A percentile compares a stretch with the other conserved stretches of the same genome.
These are phyloP conservation scores for Hypoxylon subgilvum DNA, from an alignment of 495 filamentous ascomycete species.

Conservation along the genomic window DNA sequence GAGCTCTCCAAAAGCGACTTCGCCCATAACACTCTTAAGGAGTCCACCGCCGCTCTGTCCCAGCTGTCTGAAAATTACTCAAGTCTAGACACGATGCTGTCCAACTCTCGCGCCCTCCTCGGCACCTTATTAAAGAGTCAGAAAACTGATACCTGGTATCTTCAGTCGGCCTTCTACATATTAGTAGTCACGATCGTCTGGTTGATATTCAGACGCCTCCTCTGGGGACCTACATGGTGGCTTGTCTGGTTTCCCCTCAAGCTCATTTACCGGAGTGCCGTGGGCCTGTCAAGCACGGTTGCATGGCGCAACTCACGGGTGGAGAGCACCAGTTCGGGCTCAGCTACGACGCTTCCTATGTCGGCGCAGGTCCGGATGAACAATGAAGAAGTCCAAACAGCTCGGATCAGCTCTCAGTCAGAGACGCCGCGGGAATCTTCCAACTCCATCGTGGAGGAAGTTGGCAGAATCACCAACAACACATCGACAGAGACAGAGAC, in stretches of 20 bases:
- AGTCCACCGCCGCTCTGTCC: conserved; percentile 78
- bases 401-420: conserved; percentile 35
- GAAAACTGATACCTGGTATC: conserved; percentile 97
- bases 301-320: conserved; percentile 45
- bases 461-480: conserved; percentile 60
- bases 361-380: conserved; percentile 47
- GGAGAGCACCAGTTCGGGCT: conserved; percentile 42
- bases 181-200: conserved; percentile 77
- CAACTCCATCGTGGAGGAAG: conserved; percentile 53
- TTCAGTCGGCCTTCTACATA: conserved; percentile 84
- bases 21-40: conserved; percentile 82
- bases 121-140: conserved; percentile 80
- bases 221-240: conserved; percentile 93
- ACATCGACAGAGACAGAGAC: conserved; percentile 16
- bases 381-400: conserved; percentile 56
- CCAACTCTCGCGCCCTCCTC: conserved; percentile 74
- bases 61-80: conserved; percentile 80
- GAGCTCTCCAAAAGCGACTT: conserved; percentile 86
- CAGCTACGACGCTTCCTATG: conserved; percentile 27
- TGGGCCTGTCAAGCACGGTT: conserved; percentile 50
- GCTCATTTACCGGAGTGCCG: conserved; percentile 56
- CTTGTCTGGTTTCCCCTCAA: conserved; percentile 80
- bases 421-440: conserved; percentile 27
- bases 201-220: conserved; percentile 79
- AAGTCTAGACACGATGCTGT: conserved; percentile 75